Evolutionary conservation across 495 filamentous ascomycete genomes (phyloP), one percentile per base, ranked within the genome.

Genomic region (Penicillium subrubescens): DNA sequence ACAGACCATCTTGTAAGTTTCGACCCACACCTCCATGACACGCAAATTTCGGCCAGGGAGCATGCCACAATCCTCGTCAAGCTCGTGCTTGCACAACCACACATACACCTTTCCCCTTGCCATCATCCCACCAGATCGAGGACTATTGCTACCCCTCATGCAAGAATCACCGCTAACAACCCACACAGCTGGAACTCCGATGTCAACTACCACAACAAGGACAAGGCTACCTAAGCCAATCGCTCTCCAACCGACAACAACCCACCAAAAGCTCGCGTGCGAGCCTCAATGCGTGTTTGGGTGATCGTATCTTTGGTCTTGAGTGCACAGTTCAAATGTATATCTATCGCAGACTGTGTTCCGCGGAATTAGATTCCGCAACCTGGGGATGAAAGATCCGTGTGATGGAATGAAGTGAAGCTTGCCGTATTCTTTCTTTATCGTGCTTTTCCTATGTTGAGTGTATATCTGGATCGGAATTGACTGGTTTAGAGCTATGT

Each of bases 121-220:
- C n/a, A 33, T 23, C 17, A 8, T 31, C 25, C 37, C 33, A 23
- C n/a, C 35, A 11, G n/a, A 31, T 17, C 6, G 2, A 6, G 23
- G 21, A 17, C 17, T 25, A 14, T 48, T 35, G 8, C 27, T 19
- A 8, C 8, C 8, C 35, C 8, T 0, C 21, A 2, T 39, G 19
- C 21, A 33, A 39, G n/a, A 43, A 31, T 59, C 19, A 57, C 27
- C 8, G 59, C 70, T 77, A 69, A 78, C 67, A 59, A 59, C 54
- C 53, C 25, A 43, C 63, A 66, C 76, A 95, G 92, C 90, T 99
- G 95, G 95, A 99, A 99, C 81, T 78, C 83, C 65, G 83, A 81
- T 33, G 92, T 97, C 83, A 99, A 99, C 86, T 94, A 96, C 84
- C 93, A 97, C 88, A 92, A 96, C 86, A 89, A 88, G 79, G 91